Conservation (phyloP, 2,329 filamentous ascomycete species). For the Pseudocercospora musae region DNA sequence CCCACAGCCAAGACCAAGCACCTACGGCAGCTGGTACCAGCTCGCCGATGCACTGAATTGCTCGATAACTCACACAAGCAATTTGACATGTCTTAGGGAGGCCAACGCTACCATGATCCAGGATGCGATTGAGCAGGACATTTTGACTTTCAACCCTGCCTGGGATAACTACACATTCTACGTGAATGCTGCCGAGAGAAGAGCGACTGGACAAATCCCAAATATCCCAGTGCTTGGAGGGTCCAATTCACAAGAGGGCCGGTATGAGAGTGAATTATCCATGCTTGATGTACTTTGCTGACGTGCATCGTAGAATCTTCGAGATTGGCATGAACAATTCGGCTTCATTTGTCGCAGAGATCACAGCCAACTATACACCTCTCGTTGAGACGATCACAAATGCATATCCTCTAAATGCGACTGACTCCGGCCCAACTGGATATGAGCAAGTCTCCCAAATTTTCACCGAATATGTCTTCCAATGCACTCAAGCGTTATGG, state of each 20-base stretch:
- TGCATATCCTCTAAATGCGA: constrained; percentile 28
- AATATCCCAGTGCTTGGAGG: constrained; percentile 37
- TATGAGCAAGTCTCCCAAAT: constrained; percentile 20
- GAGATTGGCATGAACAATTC: constrained; percentile 29
- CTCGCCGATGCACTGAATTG: constrained; percentile 30
- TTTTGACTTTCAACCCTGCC: constrained; percentile 32
- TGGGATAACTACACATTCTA: constrained; percentile 36
- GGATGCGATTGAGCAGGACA: constrained; percentile 30
- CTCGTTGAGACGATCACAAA: constrained; percentile 26
- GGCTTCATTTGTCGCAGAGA: constrained; percentile 19
- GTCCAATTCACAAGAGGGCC: constrained; percentile 37
- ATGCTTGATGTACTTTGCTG: neutral
- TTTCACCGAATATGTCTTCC: constrained; percentile 23
- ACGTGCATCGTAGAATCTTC: constrained; percentile 27
- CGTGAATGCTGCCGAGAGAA: constrained; percentile 26
- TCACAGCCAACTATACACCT: constrained; percentile 22
- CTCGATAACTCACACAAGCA: constrained; percentile 25
- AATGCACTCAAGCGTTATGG: constrained; percentile 29
- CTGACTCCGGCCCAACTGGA: constrained; percentile 15
- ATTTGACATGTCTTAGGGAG: constrained; percentile 32
- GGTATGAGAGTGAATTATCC: constrained; percentile 13
- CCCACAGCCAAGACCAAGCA: constrained; percentile 13
- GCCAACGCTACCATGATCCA: constrained; percentile 34
- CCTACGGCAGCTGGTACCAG: constrained; percentile 26
- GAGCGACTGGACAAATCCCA: constrained; percentile 33